Evolutionary conservation across 768 basidiomycete species (phyloP).

Genomic region (Tephrocybe sp.): DNA sequence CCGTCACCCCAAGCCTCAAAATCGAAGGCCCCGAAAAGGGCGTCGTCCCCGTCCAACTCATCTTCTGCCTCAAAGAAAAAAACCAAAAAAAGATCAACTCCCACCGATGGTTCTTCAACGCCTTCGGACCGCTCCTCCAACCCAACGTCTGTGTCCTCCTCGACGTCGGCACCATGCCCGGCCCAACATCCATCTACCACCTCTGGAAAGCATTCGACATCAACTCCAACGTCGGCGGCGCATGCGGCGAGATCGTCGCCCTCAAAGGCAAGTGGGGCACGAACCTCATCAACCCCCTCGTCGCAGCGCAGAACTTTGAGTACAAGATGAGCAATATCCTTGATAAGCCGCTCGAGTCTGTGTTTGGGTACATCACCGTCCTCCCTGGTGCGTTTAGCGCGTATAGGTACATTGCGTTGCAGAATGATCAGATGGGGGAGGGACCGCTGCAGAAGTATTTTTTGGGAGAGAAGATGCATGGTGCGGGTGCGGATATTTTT

Average conservation of each 20-base stretch:
- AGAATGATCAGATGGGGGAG: constrained; percentile 80
- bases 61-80: constrained; percentile 91
- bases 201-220: constrained; percentile 95
- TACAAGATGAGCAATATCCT: constrained; percentile 95
- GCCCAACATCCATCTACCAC: constrained; percentile 87
- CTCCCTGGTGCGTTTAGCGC: constrained; percentile 92
- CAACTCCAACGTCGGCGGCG: constrained; percentile 88
- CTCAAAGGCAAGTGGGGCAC: constrained; percentile 82
- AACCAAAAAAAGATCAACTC: constrained; percentile 98
- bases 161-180: constrained; percentile 82
- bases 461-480: constrained; percentile 93
- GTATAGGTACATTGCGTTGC: constrained; percentile 86
- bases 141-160: constrained; percentile 92
- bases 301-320: constrained; percentile 92
- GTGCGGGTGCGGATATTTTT: constrained; percentile 86
- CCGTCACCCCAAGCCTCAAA: constrained; percentile 78
- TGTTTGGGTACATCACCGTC: constrained; percentile 95
- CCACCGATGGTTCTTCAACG: constrained; percentile 94
- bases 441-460: constrained; percentile 97
- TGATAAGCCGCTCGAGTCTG: constrained; percentile 86
- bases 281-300: constrained; percentile 81
- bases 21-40: constrained; percentile 79
- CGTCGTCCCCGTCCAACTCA: constrained; percentile 85
- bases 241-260: constrained; percentile 95
- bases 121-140: constrained; percentile 77